These are phyloP conservation scores for Capillidium heterosporum DNA, from an alignment of 371 early-diverging fungal species.

Conservation along the genomic window DNA sequence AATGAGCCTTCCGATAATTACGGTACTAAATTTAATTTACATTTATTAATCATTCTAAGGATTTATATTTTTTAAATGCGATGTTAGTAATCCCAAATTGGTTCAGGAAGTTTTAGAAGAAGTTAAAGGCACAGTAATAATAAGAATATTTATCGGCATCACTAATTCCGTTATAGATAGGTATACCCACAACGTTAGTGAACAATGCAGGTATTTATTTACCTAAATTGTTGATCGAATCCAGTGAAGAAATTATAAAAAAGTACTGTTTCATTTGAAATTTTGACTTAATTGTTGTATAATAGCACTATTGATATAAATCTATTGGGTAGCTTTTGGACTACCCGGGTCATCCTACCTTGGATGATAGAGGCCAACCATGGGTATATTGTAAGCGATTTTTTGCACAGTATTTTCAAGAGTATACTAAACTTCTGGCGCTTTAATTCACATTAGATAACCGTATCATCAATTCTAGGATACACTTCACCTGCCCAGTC, in stretches of 20 bases:
- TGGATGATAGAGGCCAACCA: conserved; percentile 22
- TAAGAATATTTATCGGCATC: not conserved
- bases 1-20: not conserved
- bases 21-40: not conserved
- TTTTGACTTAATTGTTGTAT: not conserved
- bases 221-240: not conserved
- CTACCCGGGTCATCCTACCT: conserved; percentile 25
- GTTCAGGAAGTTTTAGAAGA: not conserved
- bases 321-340: conserved; percentile 23
- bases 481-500: conserved; percentile 15
- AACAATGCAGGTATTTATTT: conserved; percentile 3
- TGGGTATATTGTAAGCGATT: conserved; percentile 26
- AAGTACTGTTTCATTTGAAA: not conserved
- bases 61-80: not conserved
- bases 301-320: conserved; percentile 27
- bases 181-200: conserved; percentile 3
- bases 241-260: not conserved
- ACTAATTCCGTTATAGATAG: not conserved
- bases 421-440: not conserved
- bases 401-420: not conserved
- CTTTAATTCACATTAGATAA: conserved; percentile 10
- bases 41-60: not conserved
- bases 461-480: conserved; percentile 23
- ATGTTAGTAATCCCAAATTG: not conserved
- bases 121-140: not conserved